Base-by-base conservation (phyloP, 2,329 filamentous ascomycete genomes). In the Aspergillus floridensis region DNA sequence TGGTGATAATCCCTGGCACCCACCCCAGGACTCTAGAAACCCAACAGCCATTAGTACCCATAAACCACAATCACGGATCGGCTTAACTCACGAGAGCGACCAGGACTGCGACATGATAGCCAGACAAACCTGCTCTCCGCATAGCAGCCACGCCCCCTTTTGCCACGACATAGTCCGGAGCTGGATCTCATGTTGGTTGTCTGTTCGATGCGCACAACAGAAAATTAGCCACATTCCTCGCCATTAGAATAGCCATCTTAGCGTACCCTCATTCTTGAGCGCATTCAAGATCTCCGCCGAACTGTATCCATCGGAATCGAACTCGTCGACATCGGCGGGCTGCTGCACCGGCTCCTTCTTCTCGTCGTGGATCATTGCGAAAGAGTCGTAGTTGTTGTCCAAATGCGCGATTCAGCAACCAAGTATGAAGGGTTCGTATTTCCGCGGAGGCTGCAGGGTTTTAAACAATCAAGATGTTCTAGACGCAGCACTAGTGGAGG, bases 101-200 rank as follows among this genome's bases (percentile, higher is more conserved):
- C 80, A 82, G 6, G 79, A 75, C 64, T 82, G 80, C 31, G 80
- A 80, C 80, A 81, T 82, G 63, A 82, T 81, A 29, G 80, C 80
- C 5, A 82, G 69, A 67, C 80, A 82, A 38, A 82, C 79, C 66
- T 82, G 80, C 49, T 82, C 80, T 38, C 80, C 80, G 11, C 68
- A 71, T 5, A 82, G 75, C 38, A 82, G 67, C 73, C 78, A 81
- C 7, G 80, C 79, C 1, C 79, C 79, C 65, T 81, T 81, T 62
- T 82, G 79, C 80, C 81, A 83, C 32, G 79, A 77, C 80, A 82
- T 82, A 0, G 79, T 82, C n/a, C 80, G 75, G 12, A 83, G 76
- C 65, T 81, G 77, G 70, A 83, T 83, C 4, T 82, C 81, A 54
- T 54, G 52, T 24, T 54, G 52, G 19, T 54, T 21, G 24, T 54